Conservation (phyloP, 2,329 filamentous ascomycete genomes). For the Juglanconis oblonga region DNA sequence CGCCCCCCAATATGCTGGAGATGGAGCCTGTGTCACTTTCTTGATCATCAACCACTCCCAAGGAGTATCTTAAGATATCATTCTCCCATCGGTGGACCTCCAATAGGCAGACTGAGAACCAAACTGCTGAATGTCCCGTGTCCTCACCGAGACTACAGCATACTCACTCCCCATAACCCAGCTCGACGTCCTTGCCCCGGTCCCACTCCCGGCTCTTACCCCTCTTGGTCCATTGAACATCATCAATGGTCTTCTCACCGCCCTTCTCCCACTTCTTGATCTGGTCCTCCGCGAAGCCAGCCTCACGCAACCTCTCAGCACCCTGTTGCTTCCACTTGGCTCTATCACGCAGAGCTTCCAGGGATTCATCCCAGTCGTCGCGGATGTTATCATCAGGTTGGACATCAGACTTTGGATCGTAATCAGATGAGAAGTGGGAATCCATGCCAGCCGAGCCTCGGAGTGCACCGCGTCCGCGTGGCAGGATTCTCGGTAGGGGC, state of each 20-base stretch:
- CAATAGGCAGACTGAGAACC: background rate
- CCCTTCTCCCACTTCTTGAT: constrained; percentile 68
- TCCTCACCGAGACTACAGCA: background rate
- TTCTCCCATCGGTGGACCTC: background rate
- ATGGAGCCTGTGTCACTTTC: background rate
- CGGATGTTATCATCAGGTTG: constrained; percentile 45
- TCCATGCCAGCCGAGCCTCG: constrained; percentile 68
- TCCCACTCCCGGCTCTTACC: constrained; percentile 66
- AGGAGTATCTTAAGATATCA: background rate
- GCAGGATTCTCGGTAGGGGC: constrained; percentile 49
- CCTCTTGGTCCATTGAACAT: constrained; percentile 68
- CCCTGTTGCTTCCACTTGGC: constrained; percentile 74
- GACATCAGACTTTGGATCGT: constrained; percentile 57
- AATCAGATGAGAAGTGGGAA: constrained; percentile 69
- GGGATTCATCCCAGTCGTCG: constrained; percentile 75
- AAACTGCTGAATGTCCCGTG: background rate
- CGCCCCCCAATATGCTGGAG: background rate
- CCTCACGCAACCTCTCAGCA: constrained; percentile 70
- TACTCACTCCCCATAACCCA: constrained; percentile 8
- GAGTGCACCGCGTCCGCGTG: constrained; percentile 70
- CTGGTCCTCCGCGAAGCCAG: constrained; percentile 75
- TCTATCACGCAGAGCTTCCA: constrained; percentile 78
- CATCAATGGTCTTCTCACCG: constrained; percentile 57
- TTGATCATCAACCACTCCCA: background rate
- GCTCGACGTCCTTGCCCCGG: constrained; percentile 42